Evolutionary conservation across 2,329 filamentous ascomycete species (phyloP), one percentile per base, ranked within the genome.

Genomic region (Aspergillus sp.): DNA sequence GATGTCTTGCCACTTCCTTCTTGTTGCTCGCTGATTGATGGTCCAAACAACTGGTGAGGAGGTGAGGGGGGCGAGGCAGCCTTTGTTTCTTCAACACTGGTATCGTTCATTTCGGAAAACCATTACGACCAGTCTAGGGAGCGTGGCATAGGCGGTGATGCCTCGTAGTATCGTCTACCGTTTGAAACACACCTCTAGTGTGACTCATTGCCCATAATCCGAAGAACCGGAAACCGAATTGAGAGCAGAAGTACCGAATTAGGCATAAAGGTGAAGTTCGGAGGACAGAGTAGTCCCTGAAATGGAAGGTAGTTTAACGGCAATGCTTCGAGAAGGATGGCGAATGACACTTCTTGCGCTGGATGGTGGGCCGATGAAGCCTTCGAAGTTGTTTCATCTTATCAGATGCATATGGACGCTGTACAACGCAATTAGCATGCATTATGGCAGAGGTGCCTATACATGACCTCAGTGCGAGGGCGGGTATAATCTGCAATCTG

Each of bases 371-470:
- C 52, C 56, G 15, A 19, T 46, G 43, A 52, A 44, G 31, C 45
- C 35, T 43, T 39, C 39, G 37, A 37, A 24, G 41, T 9, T 57
- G 59, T 61, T 61, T 61, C 59, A 61, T 55, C 49, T 61, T 61
- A 54, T 59, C 56, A 51, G 40, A 49, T 55, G 47, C 40, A 50
- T 27, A 27, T n/a, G 17, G 24, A 55, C 23, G 33, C 35, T 54
- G 52, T 54, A 48, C 44, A 47, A 54, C 44, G 27, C 24, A 14
- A 11, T 31, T 43, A 33, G 52, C 48, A 49, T 43, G 31, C 27
- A 21, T 23, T 39, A 37, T 55, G 46, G 19, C 23, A 35, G 43
- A 17, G 31, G 37, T 52, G 41, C 31, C 17, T 33, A 48, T 46
- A 37, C 35, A 43, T n/a, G 23, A 31, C 27, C 27, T 21, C 37